Base-by-base conservation (phyloP, 2,329 filamentous ascomycete genomes). In the Xylariaceae sp. region DNA sequence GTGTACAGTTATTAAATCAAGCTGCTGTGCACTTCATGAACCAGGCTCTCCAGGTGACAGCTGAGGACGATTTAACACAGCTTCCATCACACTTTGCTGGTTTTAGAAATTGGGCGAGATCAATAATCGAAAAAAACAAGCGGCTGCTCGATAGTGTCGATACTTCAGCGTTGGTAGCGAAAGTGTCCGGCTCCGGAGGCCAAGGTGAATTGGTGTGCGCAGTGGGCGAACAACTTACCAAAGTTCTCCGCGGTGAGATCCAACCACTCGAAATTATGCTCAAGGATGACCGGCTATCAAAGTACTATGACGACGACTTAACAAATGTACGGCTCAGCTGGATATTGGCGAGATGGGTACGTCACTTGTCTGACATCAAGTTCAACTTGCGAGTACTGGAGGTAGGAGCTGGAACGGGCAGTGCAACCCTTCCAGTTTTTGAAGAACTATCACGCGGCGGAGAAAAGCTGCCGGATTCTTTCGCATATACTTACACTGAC, bases 221-320 rank as follows among this genome's bases (percentile, higher is more conserved):
- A 3, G 51, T 69, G 3, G 66, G 67, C 20, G 58, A 61, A 15
- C 16, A 53, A 9, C 57, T 70, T 6, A 41, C 51, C 8, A 47
- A 47, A 3, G 67, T 69, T 42, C 40, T 70, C n/a, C 61, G 62
- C 2, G 37, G 50, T 13, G 53, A 67, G 43, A 49, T 64, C 2
- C 48, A 65, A 37, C 53, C 64, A 1, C 63, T 70, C 7, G 63
- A 69, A 26, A 45, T 70, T 4, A 67, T 70, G 64, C 53, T 70
- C 26, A 43, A 62, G 16, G 65, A 67, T 16, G 54, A 55, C 11
- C 64, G 66, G 20, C 60, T 70, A 16, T 61, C 48, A 30, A 33
- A 49, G 3, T 26, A 57, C 23, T 61, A 66, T 47, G 53, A 60
- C 24, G 58, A 55, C 6, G 56, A 50, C 21, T 20, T 33, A 37